A percentile compares a stretch with the other conserved stretches of the same genome.
Evolutionary conservation across 495 filamentous ascomycete species (phyloP).

Genomic region (Penicillium bialowiezense): DNA sequence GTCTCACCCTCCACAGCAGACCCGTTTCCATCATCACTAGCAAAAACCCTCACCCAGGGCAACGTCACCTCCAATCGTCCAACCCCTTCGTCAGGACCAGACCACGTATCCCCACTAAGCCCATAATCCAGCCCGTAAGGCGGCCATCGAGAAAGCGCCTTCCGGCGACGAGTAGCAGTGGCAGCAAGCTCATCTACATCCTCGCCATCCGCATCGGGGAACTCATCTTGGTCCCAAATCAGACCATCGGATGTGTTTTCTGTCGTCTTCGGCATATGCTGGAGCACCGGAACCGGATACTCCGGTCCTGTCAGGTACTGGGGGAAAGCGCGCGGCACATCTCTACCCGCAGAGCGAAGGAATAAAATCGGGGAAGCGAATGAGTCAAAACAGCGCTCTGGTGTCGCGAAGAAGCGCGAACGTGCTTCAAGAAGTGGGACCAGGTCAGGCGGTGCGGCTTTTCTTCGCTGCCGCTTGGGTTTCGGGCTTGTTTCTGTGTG

Average conservation of each 20-base stretch:
- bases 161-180: constrained; percentile 27
- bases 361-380: constrained; percentile 60
- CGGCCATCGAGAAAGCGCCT: constrained; percentile 40
- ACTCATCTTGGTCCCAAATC: constrained; percentile 6
- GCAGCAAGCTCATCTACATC: neutral
- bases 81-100: constrained; percentile 13
- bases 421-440: constrained; percentile 38
- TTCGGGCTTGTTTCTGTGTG: neutral
- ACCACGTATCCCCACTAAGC: constrained; percentile 15
- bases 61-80: constrained; percentile 28
- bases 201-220: constrained; percentile 3
- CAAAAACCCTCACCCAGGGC: constrained; percentile 32
- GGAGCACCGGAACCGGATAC: constrained; percentile 35
- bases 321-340: constrained; percentile 34
- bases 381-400: constrained; percentile 53
- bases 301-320: constrained; percentile 33
- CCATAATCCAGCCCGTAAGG: constrained; percentile 41
- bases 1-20: neutral
- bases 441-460: constrained; percentile 29
- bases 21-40: neutral
- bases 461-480: constrained; percentile 11
- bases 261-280: neutral
- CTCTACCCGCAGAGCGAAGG: constrained; percentile 48
- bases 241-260: neutral
- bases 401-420: constrained; percentile 40